Conservation (phyloP, 352 stramenopile genomes). For the Phytophthora pini region DNA sequence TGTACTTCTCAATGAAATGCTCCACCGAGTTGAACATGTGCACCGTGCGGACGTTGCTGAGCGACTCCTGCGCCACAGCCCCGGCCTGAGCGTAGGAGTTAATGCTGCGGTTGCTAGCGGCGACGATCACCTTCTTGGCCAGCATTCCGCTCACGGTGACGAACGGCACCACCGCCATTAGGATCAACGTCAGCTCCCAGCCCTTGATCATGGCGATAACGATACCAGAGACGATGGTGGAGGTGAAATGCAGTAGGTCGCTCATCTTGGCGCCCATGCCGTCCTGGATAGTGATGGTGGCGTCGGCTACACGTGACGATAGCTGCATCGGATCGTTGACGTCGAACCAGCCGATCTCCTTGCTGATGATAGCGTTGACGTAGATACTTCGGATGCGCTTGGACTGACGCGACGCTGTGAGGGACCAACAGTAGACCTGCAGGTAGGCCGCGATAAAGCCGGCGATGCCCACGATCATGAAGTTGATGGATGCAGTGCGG, state of each 20-base stretch:
- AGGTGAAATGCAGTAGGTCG: conserved; percentile 9
- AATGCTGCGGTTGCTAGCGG: too few species aligned
- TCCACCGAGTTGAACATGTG: conserved; percentile 60
- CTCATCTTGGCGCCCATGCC: conserved; percentile 53
- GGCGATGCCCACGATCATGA: too few species aligned
- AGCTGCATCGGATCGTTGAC: conserved; percentile 56
- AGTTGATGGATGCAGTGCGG: too few species aligned
- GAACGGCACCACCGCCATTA: conserved; percentile 55
- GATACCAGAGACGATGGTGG: too few species aligned
- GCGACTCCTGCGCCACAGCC: conserved; percentile 51
- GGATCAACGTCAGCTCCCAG: conserved; percentile 63
- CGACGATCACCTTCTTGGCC: conserved; percentile 34
- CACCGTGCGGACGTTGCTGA: conserved; percentile 66
- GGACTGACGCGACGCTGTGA: conserved; percentile 52
- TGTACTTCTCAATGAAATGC: conserved; percentile 50
- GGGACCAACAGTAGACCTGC: conserved; percentile 60
- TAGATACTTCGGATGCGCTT: conserved; percentile 53
- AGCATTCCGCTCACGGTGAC: conserved; percentile 34
- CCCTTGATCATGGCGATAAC: conserved; percentile 21
- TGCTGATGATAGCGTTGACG: conserved; percentile 43
- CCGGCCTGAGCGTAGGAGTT: conserved; percentile 14
- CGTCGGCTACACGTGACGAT: conserved; percentile 41
- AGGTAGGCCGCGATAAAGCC: neutral
- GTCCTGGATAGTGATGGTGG: conserved; percentile 50
- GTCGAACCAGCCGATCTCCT: conserved; percentile 65